Evolutionary conservation across 2,329 filamentous ascomycete species (phyloP).

Genomic region (Ascochyta viciae-villosae): DNA sequence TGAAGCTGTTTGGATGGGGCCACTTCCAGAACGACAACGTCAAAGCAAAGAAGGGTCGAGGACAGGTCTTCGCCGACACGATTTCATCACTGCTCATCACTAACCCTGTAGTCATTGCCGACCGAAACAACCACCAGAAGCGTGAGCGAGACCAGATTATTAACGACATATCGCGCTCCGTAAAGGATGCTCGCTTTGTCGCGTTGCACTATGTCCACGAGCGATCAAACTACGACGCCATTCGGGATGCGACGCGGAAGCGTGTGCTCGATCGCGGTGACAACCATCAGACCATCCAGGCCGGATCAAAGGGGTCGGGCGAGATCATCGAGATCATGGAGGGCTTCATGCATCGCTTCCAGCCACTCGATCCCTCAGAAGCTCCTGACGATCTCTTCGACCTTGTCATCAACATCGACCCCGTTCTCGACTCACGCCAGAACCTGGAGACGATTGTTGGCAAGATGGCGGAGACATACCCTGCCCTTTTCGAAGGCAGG

Average conservation of each 20-base stretch:
- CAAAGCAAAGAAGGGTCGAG: constrained; percentile 74
- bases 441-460: constrained; percentile 84
- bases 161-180: constrained; percentile 70
- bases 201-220: constrained; percentile 90
- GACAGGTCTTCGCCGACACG: constrained; percentile 76
- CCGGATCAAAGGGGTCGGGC: constrained; percentile 70
- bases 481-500: constrained; percentile 68
- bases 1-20: constrained; percentile 86
- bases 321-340: constrained; percentile 95
- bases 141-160: constrained; percentile 90
- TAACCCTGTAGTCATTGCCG: constrained; percentile 80
- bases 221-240: constrained; percentile 68
- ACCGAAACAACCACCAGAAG: constrained; percentile 91
- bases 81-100: constrained; percentile 70
- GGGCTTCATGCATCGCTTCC: constrained; percentile 85
- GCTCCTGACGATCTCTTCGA: constrained; percentile 86
- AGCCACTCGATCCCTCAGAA: constrained; percentile 71
- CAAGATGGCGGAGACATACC: constrained; percentile 77
- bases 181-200: constrained; percentile 74
- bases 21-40: constrained; percentile 98
- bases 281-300: constrained; percentile 97
- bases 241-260: constrained; percentile 76
- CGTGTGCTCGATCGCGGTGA: constrained; percentile 87
- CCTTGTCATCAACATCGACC: constrained; percentile 82
- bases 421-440: constrained; percentile 74